A percentile compares a stretch with the other conserved stretches of the same genome.
phyloP scores from a whole-genome alignment of 306 rosid species.

The Dicorynia guianensis region DNA sequence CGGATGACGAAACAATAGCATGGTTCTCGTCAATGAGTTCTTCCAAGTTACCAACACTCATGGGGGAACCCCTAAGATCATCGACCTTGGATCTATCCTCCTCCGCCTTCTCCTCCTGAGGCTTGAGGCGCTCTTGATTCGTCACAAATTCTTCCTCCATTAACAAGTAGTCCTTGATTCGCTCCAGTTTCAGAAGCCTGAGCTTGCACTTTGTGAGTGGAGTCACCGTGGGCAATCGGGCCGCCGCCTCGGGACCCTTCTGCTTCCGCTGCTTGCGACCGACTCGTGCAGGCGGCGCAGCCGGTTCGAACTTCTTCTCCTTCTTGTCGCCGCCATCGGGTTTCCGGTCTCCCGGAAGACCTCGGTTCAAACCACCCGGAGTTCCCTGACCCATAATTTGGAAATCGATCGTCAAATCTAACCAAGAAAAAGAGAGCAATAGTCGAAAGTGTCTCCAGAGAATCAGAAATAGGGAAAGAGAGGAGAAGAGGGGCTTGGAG shows the following conservation, averaged over 20 bases:
- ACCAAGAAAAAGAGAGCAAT: background rate
- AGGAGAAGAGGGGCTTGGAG: conserved; percentile 25
- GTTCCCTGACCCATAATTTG: conserved; percentile 68
- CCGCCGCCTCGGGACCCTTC: conserved; percentile 94
- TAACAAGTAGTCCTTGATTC: conserved; percentile 83
- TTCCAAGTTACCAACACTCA: conserved; percentile 95
- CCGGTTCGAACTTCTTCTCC: conserved; percentile 92
- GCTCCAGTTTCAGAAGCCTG: conserved; percentile 83
- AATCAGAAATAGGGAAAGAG: background rate
- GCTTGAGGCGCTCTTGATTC: conserved; percentile 93
- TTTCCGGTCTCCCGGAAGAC: conserved; percentile 78
- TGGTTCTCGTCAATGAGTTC: conserved; percentile 96
- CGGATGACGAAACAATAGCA: conserved; percentile 95
- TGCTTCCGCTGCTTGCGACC: conserved; percentile 94
- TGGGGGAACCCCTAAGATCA: conserved; percentile 94
- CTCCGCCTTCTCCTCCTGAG: conserved; percentile 97
- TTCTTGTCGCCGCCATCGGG: conserved; percentile 78
- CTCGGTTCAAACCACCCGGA: conserved; percentile 89
- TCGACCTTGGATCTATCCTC: conserved; percentile 99
- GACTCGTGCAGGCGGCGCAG: conserved; percentile 88
- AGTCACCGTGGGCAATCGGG: conserved; percentile 82
- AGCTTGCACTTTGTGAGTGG: conserved; percentile 88
- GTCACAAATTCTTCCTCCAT: conserved; percentile 99
- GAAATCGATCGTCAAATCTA: background rate
- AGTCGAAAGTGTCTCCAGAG: background rate